A percentile compares a stretch with the other conserved stretches of the same genome.
Evolutionary conservation across 2,329 filamentous ascomycete species (phyloP).

Genomic region (Hortaea sp.): DNA sequence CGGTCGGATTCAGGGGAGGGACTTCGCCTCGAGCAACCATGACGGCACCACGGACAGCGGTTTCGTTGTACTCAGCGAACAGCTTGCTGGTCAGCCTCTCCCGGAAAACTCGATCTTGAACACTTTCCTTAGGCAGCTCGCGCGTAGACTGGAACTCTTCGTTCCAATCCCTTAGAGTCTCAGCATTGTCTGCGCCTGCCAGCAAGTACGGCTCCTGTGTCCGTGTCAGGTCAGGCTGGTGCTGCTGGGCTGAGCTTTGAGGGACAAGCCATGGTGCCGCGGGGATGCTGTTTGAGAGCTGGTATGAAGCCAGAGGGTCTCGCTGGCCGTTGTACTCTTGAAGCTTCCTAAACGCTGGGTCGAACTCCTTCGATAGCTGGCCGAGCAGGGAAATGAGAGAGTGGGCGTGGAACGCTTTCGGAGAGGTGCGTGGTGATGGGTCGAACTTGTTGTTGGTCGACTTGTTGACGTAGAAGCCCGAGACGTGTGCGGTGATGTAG

Average conservation of each 20-base stretch:
- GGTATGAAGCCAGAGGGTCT: slow-evolving; percentile 85
- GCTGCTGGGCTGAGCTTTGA: slow-evolving; percentile 53
- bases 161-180: slow-evolving; percentile 95
- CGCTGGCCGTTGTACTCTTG: slow-evolving; percentile 77
- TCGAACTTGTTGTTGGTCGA: slow-evolving; percentile 94
- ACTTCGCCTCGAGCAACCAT: slow-evolving; percentile 89
- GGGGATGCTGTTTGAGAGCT: slow-evolving; percentile 89
- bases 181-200: slow-evolving; percentile 82
- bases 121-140: slow-evolving; percentile 83
- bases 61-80: slow-evolving; percentile 95
- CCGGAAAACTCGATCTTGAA: slow-evolving; percentile 92
- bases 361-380: slow-evolving; percentile 74
- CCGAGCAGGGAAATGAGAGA: slow-evolving; percentile 74
- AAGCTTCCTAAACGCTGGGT: slow-evolving; percentile 61
- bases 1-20: slow-evolving; percentile 86
- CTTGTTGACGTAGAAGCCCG: slow-evolving; percentile 95
- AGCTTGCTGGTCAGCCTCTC: slow-evolving; percentile 91
- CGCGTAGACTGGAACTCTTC: slow-evolving; percentile 97
- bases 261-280: slow-evolving; percentile 87
- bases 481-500: slow-evolving; percentile 86
- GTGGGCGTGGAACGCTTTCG: slow-evolving; percentile 71
- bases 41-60: slow-evolving; percentile 81
- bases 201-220: slow-evolving; percentile 90
- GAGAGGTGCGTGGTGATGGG: slow-evolving; percentile 66
- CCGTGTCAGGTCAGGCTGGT: slow-evolving; percentile 74